Percentiles rank a stretch among this genome's conserved stretches.
These are phyloP conservation scores for Russula sp. DNA, from an alignment of 768 basidiomycete genomes.

Conservation along the genomic window DNA sequence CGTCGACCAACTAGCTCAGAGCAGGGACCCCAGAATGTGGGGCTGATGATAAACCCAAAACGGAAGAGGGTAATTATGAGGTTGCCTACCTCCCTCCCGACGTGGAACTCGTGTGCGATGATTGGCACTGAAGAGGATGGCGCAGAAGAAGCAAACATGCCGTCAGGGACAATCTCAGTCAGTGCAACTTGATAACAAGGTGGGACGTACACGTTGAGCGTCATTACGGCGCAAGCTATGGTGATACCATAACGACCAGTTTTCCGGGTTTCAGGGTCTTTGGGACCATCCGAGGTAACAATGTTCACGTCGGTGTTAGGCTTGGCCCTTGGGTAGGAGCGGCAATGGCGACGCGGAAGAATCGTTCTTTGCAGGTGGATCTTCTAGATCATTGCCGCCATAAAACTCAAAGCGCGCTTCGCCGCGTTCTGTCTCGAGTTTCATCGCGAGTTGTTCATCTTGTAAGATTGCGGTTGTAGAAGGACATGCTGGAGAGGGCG, in stretches of 20 bases:
- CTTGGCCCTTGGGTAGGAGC: conserved; percentile 14
- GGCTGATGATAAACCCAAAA: conserved; percentile 31
- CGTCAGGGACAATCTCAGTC: neutral
- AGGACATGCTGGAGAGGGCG: neutral
- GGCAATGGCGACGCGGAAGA: neutral
- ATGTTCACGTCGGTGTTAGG: conserved; percentile 22
- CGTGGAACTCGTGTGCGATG: conserved; percentile 28
- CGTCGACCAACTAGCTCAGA: conserved; percentile 31
- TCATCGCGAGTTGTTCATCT: neutral
- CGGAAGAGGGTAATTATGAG: conserved; percentile 31
- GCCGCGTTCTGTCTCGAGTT: neutral
- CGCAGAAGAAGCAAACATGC: conserved; percentile 34
- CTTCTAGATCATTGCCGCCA: too few relatives aligned
- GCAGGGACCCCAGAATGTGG: conserved; percentile 30
- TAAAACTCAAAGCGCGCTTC: neutral
- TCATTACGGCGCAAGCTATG: conserved; percentile 3
- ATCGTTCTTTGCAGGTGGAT: neutral
- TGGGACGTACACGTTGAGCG: conserved; percentile 27
- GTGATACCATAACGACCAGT: conserved; percentile 29
- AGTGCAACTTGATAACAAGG: neutral
- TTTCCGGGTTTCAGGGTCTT: conserved; percentile 31
- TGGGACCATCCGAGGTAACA: conserved; percentile 23
- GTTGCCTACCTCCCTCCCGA: conserved; percentile 31
- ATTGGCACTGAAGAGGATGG: conserved; percentile 25
- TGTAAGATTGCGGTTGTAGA: neutral